Percentiles rank a stretch among this genome's conserved stretches.
phyloP scores from a whole-genome alignment of 2,329 filamentous ascomycete species.

The Aureobasidium melanogenum region DNA sequence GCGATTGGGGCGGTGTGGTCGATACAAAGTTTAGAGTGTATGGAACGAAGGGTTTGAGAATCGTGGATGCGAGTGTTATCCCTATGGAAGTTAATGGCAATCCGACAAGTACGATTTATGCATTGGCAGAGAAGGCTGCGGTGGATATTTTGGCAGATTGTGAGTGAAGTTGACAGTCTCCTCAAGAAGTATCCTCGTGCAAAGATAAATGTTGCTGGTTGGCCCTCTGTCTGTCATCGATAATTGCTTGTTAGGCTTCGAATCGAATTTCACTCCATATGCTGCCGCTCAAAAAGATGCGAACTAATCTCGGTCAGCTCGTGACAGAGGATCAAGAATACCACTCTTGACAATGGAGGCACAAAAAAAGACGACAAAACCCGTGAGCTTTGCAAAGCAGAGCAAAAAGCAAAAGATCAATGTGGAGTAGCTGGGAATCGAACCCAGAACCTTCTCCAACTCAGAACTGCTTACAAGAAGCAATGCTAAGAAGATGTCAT shows the following conservation, averaged over 20 bases:
- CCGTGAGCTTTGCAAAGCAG: no score
- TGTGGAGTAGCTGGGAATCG: conserved; percentile 8
- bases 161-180: not conserved
- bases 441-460: conserved; percentile 8
- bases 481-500: conserved; percentile 9
- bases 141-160: not conserved
- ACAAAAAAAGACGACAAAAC: no score
- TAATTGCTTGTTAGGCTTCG: no score
- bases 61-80: conserved; percentile 28
- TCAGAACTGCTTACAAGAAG: not conserved
- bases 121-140: conserved; percentile 18
- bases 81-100: conserved; percentile 18
- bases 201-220: no score
- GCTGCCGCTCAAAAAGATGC: no score
- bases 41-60: conserved; percentile 22
- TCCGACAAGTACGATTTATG: conserved; percentile 19
- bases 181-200: no score
- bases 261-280: no score
- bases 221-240: no score
- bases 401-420: not conserved
- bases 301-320: no score
- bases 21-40: conserved; percentile 24
- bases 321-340: no score
- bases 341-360: no score
- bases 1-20: conserved; percentile 23